These are phyloP conservation scores for Zygosaccharomyces lentus DNA, from an alignment of 805 yeast genomes.

Conservation along the genomic window DNA sequence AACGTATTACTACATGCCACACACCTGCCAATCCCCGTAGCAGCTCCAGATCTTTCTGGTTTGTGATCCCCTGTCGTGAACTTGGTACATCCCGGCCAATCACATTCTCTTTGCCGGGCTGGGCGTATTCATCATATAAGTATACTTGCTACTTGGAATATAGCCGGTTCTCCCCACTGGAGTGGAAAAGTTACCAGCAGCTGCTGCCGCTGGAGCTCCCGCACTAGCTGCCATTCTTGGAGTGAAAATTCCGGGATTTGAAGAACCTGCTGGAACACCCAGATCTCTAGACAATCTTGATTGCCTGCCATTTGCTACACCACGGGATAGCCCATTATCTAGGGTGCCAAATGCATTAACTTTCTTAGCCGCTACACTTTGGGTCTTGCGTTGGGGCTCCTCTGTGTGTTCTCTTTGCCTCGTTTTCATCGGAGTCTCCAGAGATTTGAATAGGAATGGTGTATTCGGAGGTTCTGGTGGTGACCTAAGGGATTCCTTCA, in stretches of 20 bases:
- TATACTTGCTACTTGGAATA: slow-evolving; percentile 35
- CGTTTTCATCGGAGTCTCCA: slow-evolving; percentile 26
- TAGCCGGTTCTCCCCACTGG: slow-evolving; percentile 24
- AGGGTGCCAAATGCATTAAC: slow-evolving; percentile 26
- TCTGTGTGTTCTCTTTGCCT: slow-evolving; percentile 10
- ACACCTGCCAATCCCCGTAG: too few relatives aligned
- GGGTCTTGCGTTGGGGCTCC: slow-evolving; percentile 26
- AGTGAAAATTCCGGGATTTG: slow-evolving; percentile 4
- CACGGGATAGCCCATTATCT: slow-evolving; percentile 1
- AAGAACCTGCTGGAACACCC: slow-evolving; percentile 5
- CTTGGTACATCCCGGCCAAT: not conserved
- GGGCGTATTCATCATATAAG: slow-evolving; percentile 35
- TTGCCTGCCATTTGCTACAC: too few relatives aligned
- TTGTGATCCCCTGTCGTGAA: too few relatives aligned
- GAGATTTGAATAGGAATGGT: slow-evolving; percentile 30
- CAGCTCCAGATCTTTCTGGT: too few relatives aligned
- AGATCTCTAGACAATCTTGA: slow-evolving; percentile 19
- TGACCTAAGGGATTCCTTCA: not conserved
- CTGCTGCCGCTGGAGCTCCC: slow-evolving; percentile 10
- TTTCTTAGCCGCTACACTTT: slow-evolving; percentile 23
- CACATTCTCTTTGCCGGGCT: slow-evolving; percentile 23
- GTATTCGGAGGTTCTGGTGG: slow-evolving; percentile 13
- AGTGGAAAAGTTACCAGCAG: slow-evolving; percentile 2
- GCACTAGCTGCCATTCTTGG: slow-evolving; percentile 12
- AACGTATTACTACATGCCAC: too few relatives aligned